These are phyloP conservation scores for Lecanosticta acicola DNA, from an alignment of 2,329 filamentous ascomycete genomes.

Conservation along the genomic window DNA sequence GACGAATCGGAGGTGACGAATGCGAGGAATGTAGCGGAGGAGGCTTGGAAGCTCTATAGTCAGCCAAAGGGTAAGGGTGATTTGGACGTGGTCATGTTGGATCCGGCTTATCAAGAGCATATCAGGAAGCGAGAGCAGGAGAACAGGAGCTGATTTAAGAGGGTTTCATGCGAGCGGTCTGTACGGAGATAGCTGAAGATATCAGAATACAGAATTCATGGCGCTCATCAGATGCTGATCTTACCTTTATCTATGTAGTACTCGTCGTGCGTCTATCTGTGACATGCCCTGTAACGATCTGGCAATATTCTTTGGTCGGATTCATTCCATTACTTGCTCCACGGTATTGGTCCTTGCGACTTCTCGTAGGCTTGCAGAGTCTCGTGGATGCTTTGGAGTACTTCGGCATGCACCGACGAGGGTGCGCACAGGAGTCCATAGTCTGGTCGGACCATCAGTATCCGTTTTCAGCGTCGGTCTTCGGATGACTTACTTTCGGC, in stretches of 20 bases:
- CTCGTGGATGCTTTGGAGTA: conserved; percentile 15
- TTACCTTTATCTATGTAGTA: no score
- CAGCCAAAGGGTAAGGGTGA: conserved; percentile 30
- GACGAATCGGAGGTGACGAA: conserved; percentile 38
- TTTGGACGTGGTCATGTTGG: conserved; percentile 31
- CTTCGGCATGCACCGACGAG: conserved; percentile 15
- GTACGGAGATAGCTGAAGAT: no score
- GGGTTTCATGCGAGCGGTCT: no score
- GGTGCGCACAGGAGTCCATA: conserved; percentile 23
- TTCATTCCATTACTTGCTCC: conserved; percentile 9
- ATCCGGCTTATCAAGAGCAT: conserved; percentile 18
- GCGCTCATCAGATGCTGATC: no score
- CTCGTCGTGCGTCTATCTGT: no score
- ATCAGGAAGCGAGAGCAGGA: conserved; percentile 10
- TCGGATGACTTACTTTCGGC: conserved; percentile 14
- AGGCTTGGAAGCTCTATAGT: conserved; percentile 41
- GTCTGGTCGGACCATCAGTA: conserved; percentile 13
- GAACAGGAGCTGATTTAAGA: background rate
- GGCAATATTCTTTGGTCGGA: no score
- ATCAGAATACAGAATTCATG: no score
- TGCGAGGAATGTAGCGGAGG: conserved; percentile 41
- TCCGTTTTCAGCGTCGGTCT: background rate
- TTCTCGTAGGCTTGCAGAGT: conserved; percentile 13
- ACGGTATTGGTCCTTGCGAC: conserved; percentile 16
- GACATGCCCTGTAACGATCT: no score